Percentiles rank a stretch among this genome's conserved stretches.
Conservation (phyloP, 257 asterid genomes). For the Orobanche coerulescens region DNA sequence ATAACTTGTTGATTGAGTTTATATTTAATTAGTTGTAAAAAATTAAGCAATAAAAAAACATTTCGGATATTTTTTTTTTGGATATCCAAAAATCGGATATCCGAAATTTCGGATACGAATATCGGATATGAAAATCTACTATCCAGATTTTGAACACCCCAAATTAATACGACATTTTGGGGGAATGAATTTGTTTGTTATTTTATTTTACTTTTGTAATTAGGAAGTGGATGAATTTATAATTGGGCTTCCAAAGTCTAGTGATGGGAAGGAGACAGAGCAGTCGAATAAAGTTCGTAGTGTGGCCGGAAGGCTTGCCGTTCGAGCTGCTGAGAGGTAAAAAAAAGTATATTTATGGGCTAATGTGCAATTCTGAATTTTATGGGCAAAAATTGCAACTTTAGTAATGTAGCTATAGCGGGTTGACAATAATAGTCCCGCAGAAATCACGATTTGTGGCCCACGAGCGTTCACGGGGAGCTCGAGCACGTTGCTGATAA, state of each 20-base stretch:
- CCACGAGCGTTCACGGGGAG: too few relatives aligned
- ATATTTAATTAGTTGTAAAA: too few relatives aligned
- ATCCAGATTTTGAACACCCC: too few relatives aligned
- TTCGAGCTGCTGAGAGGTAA: slow-evolving; percentile 86
- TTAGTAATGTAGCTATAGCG: background rate
- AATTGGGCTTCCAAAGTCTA: slow-evolving; percentile 71
- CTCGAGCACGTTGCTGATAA: too few relatives aligned
- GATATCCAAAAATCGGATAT: too few relatives aligned
- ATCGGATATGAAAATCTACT: too few relatives aligned
- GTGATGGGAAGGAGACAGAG: slow-evolving; percentile 71
- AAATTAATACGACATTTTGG: too few relatives aligned
- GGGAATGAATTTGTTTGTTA: background rate
- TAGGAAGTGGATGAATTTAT: slow-evolving; percentile 96
- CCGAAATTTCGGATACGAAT: too few relatives aligned
- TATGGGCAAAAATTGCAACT: background rate
- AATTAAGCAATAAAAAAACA: too few relatives aligned
- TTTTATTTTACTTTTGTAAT: background rate
- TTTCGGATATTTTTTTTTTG: too few relatives aligned
- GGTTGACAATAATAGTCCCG: background rate
- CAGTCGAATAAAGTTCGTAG: slow-evolving; percentile 91
- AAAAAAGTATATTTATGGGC: background rate
- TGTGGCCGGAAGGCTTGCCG: slow-evolving; percentile 83
- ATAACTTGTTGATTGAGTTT: too few relatives aligned
- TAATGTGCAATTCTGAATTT: background rate
- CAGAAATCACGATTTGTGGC: too few relatives aligned